Evolutionary conservation across 2,329 filamentous ascomycete genomes (phyloP).

Genomic region (Parastagonospora avenae): DNA sequence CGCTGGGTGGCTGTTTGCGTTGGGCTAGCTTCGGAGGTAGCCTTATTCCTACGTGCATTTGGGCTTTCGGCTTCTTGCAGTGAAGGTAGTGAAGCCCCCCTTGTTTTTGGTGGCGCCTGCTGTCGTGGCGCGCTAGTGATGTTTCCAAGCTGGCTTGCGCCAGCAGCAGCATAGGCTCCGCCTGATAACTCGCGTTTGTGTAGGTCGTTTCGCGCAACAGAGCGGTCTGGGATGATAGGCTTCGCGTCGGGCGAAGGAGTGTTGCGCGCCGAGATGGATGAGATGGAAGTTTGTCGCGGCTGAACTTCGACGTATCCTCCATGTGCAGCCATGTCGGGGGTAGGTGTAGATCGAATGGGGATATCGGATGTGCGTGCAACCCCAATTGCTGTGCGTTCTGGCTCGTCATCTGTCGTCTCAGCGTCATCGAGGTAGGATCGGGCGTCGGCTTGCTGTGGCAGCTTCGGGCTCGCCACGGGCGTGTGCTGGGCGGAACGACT

Average conservation of each 20-base stretch:
- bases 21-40: constrained; percentile 15
- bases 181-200: constrained; percentile 16
- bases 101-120: constrained; percentile 26
- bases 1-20: constrained; percentile 20
- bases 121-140: constrained; percentile 22
- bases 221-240: constrained; percentile 23
- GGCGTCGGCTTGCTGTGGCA: constrained; percentile 18
- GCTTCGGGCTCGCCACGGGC: constrained; percentile 21
- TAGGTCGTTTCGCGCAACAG: constrained; percentile 25
- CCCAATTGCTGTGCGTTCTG: constrained; percentile 44
- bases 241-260: constrained; percentile 35
- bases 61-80: constrained; percentile 36
- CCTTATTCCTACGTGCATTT: constrained; percentile 8
- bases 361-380: constrained; percentile 51
- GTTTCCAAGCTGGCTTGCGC: constrained; percentile 5
- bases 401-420: constrained; percentile 31
- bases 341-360: constrained; percentile 36
- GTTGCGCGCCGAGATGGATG: constrained; percentile 25
- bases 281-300: constrained; percentile 30
- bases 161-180: constrained; percentile 8
- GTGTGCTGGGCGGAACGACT: constrained; percentile 28
- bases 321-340: constrained; percentile 26
- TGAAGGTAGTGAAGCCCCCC: constrained; percentile 32
- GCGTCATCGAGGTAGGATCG: constrained; percentile 38
- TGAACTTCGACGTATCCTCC: constrained; percentile 36